Evolutionary conservation across 345 rosid genomes (phyloP).

Genomic region (Hibiscus mutabilis): DNA sequence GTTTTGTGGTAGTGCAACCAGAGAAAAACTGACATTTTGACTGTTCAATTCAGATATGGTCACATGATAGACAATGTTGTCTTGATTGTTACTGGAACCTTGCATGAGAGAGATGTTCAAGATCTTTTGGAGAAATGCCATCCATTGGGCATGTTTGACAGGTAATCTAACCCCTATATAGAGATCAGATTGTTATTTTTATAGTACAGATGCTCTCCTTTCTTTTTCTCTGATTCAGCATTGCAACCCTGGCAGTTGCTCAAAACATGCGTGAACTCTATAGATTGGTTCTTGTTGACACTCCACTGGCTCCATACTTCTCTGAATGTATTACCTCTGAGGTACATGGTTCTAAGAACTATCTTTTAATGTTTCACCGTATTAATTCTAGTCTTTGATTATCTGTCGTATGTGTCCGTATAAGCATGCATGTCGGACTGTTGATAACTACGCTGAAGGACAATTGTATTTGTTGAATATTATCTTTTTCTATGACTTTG

Average conservation of each 20-base stretch:
- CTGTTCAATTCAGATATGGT: conserved; percentile 59
- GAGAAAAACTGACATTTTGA: conserved; percentile 5
- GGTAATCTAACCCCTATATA: conserved; percentile 32
- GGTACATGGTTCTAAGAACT: conserved; percentile 29
- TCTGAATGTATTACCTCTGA: conserved; percentile 97
- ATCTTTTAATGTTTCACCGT: not conserved
- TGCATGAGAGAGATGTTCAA: conserved; percentile 98
- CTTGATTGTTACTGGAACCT: conserved; percentile 91
- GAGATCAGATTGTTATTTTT: not conserved
- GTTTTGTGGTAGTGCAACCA: not conserved
- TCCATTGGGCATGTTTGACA: conserved; percentile 99
- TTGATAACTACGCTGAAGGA: not conserved
- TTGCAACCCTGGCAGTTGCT: conserved; percentile 97
- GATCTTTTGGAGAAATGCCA: conserved; percentile 95
- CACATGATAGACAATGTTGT: conserved; percentile 99
- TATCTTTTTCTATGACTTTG: not conserved
- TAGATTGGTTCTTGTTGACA: conserved; percentile 94
- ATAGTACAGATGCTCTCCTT: not conserved
- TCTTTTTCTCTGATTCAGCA: conserved; percentile 36
- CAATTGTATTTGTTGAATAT: not conserved
- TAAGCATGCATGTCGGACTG: not conserved
- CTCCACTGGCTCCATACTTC: conserved; percentile 96
- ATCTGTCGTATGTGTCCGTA: not conserved
- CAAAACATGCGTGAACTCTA: conserved; percentile 98
- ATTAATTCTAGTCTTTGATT: not conserved